Evolutionary conservation across 345 rosid species (phyloP).

Genomic region (Trapa bicornis): DNA sequence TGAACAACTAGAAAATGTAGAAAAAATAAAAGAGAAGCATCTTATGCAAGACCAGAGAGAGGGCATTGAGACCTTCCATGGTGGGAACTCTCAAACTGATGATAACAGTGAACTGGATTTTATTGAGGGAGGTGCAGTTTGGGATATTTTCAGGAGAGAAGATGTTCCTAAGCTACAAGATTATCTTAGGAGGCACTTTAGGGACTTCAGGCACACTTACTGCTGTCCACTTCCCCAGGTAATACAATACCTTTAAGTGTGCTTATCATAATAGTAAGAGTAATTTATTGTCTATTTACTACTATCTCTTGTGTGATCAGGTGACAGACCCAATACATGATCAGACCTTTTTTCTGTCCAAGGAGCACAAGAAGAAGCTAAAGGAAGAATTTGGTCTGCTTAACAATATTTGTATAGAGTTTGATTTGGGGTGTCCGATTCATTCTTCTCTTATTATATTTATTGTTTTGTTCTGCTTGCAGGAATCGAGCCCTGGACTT

Average conservation of each 20-base stretch:
- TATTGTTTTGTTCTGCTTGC: background rate
- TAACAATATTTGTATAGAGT: background rate
- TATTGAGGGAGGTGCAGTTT: conserved; percentile 49
- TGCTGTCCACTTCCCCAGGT: conserved; percentile 51
- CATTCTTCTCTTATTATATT: background rate
- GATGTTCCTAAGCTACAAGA: conserved; percentile 54
- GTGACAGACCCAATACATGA: conserved; percentile 67
- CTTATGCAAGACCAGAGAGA: conserved; percentile 42
- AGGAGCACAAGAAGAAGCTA: conserved; percentile 48
- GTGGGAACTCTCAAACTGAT: conserved; percentile 7
- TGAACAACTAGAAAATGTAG: conserved; percentile 9
- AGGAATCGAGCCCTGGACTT: conserved; percentile 67
- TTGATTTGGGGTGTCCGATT: background rate
- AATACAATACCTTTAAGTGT: background rate
- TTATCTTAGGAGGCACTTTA: conserved; percentile 49
- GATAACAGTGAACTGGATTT: conserved; percentile 10
- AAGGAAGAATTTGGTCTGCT: conserved; percentile 65
- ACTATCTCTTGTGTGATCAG: conserved; percentile 13
- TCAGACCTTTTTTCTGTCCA: conserved; percentile 48
- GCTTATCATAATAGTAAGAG: background rate
- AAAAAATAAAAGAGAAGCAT: conserved; percentile 30
- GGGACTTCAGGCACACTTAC: conserved; percentile 57
- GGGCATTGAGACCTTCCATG: conserved; percentile 20
- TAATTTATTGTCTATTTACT: background rate
- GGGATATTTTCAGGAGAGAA: conserved; percentile 72